Evolutionary conservation across 108 stramenopile species (phyloP), one percentile per base, ranked within the genome.

Genomic region (Nannochloropsis gaditana): DNA sequence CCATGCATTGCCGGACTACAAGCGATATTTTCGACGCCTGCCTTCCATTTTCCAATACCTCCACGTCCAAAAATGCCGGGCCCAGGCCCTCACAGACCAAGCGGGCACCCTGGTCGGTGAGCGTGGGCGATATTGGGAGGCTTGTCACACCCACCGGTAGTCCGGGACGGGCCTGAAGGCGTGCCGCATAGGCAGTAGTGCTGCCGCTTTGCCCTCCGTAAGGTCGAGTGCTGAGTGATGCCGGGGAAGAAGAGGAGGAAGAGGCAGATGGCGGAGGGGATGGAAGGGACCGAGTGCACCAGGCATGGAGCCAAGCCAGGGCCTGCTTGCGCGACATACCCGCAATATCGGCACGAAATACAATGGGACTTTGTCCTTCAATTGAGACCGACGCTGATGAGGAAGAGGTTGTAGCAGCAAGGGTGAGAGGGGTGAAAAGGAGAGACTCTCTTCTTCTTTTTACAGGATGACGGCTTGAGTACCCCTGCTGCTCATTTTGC

Each of bases 101-200:
- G 59, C 59, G 59, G 59, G 59, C 59, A 15, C 59, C 59, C 59
- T 73, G 3, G 59, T 4, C 59, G 15, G 59, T 73, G 59, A 73
- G 59, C 2, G 59, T 6, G 59, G 59, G 59, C 19, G 59, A 73
- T 15, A 73, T 73, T 3, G 59, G 59, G 15, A 73, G 59, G n/a
- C 59, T 73, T 73, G 59, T 73, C 3, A 4, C 59, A 73, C 59
- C 59, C 59, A 73, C 59, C 19, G 59, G 59, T n/a, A 73, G n/a
- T n/a, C 59, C 59, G n/a, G 59, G 59, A 15, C n/a, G 59, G 59
- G 59, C 59, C 59, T 73, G 59, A 15, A 73, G n/a, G 59, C 59
- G 5, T n/a, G 59, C 59, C 19, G 59, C 59, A 73, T 73, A 73
- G 4, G 59, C 59, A 6, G 59, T 73, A 73, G 59, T 73, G 0